Evolutionary conservation across 2,329 filamentous ascomycete genomes (phyloP), one percentile per base, ranked within the genome.

Genomic region (Penicillium capsulatum): DNA sequence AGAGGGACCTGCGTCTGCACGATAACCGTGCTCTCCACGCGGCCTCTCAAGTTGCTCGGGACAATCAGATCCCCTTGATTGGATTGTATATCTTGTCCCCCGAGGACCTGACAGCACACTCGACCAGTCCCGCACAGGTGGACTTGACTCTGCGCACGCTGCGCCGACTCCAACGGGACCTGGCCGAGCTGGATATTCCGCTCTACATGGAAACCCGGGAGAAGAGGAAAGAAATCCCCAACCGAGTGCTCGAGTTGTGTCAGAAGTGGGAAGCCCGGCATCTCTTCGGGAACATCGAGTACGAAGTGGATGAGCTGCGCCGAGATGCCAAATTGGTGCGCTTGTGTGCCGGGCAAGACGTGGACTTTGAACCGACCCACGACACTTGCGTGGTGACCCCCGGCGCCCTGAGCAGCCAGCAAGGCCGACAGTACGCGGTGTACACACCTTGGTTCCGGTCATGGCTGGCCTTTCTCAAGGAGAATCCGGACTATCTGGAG

Each of bases 291-390:
- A 95, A 94, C 58, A 79, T 89, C 41, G 89, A 95, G 60, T 95
- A 94, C 55, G 90, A 95, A 61, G 87, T 94, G 0, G 90, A 96
- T 58, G 90, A 95, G 66, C 66, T 95, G 42, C 73, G 89, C 30
- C 74, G 89, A 4, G 90, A 96, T 54, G 79, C 81, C 1, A 71
- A 70, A 17, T 66, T 94, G 55, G 74, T 86, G 1, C 74, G 69
- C 17, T 62, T 72, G 28, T 77, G 83, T 44, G 65, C 83, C 1
- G 72, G 80, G 11, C 76, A 75, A 9, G 82, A 78, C 0, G 77
- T 91, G 32, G 73, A 76, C 1, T 81, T 94, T 50, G 75, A 82
- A n/a, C 76, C 82, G 0, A 72, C 84, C 1, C 86, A 90, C 44
- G 90, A 95, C 62, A 86, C 84, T 3, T 92, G 88, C 49, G 79